Evolutionary conservation across 768 basidiomycete genomes (phyloP).

Genomic region (Fomitopsis pulvina): DNA sequence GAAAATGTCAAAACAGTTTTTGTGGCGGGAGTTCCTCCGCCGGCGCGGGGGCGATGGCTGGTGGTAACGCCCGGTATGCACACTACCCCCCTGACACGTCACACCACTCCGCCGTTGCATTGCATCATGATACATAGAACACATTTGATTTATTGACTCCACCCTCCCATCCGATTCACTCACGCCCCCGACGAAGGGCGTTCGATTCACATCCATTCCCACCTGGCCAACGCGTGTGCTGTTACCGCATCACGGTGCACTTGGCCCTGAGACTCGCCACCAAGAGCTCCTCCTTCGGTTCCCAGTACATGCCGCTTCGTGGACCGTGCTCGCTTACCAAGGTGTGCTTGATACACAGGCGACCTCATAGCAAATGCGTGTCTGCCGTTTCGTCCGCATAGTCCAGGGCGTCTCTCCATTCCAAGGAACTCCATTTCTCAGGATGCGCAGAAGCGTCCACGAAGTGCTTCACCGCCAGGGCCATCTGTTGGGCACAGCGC

Average conservation of each 20-base stretch:
- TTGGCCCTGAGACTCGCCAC: too few relatives aligned
- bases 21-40: slow-evolving; percentile 18
- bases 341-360: too few relatives aligned
- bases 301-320: too few relatives aligned
- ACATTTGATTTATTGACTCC: slow-evolving; percentile 1
- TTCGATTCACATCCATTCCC: not conserved
- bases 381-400: not conserved
- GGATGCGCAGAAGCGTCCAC: not conserved
- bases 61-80: not conserved
- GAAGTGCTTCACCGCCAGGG: slow-evolving; percentile 1
- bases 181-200: not conserved
- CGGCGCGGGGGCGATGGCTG: slow-evolving; percentile 5
- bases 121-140: slow-evolving; percentile 1
- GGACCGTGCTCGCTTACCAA: too few relatives aligned
- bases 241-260: too few relatives aligned
- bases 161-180: not conserved
- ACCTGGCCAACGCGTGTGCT: not conserved
- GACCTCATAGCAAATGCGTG: not conserved
- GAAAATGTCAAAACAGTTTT: slow-evolving; percentile 10
- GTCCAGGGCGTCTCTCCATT: slow-evolving; percentile 1
- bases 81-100: not conserved
- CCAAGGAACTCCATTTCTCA: slow-evolving; percentile 7
- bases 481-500: slow-evolving; percentile 3
- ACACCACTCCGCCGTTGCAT: not conserved
- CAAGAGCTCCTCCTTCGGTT: too few relatives aligned